Evolutionary conservation across 2,329 filamentous ascomycete genomes (phyloP).

Genomic region (Aureobasidium sp.): DNA sequence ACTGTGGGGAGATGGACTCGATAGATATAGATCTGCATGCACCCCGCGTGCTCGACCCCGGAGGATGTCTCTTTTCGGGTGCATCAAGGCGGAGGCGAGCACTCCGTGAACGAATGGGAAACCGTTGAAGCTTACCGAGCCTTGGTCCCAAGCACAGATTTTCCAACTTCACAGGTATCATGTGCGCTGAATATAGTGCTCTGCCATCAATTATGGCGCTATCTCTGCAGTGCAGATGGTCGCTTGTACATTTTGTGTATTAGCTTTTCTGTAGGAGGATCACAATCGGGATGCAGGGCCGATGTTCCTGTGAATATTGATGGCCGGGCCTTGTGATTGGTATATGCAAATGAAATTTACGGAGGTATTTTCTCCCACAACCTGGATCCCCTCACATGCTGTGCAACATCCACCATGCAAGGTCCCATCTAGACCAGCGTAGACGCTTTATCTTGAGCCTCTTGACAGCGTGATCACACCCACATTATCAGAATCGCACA

Average conservation of each 20-base stretch:
- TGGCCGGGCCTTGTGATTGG: too few species aligned
- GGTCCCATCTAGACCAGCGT: too few species aligned
- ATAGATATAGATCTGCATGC: constrained; percentile 13
- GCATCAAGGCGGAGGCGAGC: not conserved
- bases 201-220: not conserved
- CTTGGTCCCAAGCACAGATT: not conserved
- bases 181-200: not conserved
- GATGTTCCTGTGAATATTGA: too few species aligned
- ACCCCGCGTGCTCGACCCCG: not conserved
- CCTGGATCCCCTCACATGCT: too few species aligned
- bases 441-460: too few species aligned
- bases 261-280: not conserved
- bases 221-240: not conserved
- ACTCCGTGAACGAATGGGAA: not conserved
- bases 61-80: not conserved
- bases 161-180: not conserved
- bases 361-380: too few species aligned
- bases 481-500: too few species aligned
- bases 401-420: too few species aligned
- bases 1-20: not conserved
- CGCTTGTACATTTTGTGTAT: not conserved
- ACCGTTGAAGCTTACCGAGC: constrained; percentile 7
- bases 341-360: too few species aligned
- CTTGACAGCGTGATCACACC: too few species aligned
- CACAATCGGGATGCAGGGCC: not conserved